These are phyloP conservation scores for Euptelea pleiosperma DNA, from an alignment of 164 flowering plant genomes.

Conservation along the genomic window DNA sequence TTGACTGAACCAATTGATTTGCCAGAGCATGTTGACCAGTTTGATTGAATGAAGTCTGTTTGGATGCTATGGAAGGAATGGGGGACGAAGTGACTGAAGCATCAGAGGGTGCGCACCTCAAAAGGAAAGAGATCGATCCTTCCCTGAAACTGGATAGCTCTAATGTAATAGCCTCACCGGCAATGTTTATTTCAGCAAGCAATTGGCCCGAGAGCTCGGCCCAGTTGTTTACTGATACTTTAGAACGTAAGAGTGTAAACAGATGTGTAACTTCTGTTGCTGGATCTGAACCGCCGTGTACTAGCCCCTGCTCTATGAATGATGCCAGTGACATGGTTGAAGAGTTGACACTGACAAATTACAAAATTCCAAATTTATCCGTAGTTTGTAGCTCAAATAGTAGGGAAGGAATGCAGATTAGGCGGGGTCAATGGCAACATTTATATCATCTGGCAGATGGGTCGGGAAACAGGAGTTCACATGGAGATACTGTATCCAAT, in stretches of 20 bases:
- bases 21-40: neutral
- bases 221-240: constrained; percentile 29
- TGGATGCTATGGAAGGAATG: constrained; percentile 37
- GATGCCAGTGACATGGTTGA: constrained; percentile 51
- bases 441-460: constrained; percentile 45
- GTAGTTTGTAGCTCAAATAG: constrained; percentile 41
- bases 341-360: constrained; percentile 55
- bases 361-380: constrained; percentile 30
- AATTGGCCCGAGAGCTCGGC: constrained; percentile 34
- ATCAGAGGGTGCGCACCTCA: constrained; percentile 28
- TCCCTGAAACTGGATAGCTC: too few species aligned
- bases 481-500: constrained; percentile 19
- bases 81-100: constrained; percentile 34
- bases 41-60: constrained; percentile 20
- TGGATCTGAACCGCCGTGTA: constrained; percentile 27
- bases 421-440: constrained; percentile 47
- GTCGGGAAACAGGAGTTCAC: constrained; percentile 34
- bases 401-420: constrained; percentile 29
- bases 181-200: constrained; percentile 31
- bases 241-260: constrained; percentile 36
- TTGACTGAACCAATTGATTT: too few species aligned
- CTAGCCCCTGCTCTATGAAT: constrained; percentile 26
- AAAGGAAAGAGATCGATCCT: constrained; percentile 30
- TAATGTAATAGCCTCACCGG: constrained; percentile 30
- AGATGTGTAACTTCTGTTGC: constrained; percentile 18